phyloP scores from a whole-genome alignment of 805 yeast genomes.

The Saccharomyces eubayanus region DNA sequence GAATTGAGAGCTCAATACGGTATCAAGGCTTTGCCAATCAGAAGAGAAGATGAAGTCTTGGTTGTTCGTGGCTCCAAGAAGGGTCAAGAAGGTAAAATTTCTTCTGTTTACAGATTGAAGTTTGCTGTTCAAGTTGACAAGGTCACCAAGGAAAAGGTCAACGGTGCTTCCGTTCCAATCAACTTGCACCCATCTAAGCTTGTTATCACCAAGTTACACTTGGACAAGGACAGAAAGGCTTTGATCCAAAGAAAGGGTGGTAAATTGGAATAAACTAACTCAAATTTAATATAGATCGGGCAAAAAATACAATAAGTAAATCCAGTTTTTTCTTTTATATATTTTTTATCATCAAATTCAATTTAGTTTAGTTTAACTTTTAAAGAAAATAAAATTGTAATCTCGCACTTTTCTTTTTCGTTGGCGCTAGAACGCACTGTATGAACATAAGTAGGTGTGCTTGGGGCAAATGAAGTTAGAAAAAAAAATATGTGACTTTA shows the following conservation, averaged over 20 bases:
- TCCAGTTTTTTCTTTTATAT: neutral
- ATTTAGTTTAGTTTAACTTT: neutral
- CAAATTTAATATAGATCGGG: neutral
- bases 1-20: constrained; percentile 96
- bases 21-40: constrained; percentile 89
- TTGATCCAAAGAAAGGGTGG: constrained; percentile 97
- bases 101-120: constrained; percentile 97
- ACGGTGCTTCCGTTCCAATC: constrained; percentile 94
- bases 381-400: neutral
- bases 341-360: neutral
- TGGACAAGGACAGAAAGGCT: constrained; percentile 98
- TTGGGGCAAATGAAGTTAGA: neutral
- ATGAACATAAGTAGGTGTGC: neutral
- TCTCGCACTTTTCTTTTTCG: neutral
- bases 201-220: constrained; percentile 94
- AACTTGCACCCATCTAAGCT: constrained; percentile 97
- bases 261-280: constrained; percentile 64
- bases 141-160: constrained; percentile 92
- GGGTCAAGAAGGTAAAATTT: constrained; percentile 97
- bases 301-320: neutral
- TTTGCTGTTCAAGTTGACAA: constrained; percentile 92
- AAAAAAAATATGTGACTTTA: neutral
- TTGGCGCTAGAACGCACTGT: neutral
- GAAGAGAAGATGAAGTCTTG: constrained; percentile 91
- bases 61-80: constrained; percentile 98